These are phyloP conservation scores for Nitzschia sp. DNA, from an alignment of 108 stramenopile genomes.

Conservation along the genomic window DNA sequence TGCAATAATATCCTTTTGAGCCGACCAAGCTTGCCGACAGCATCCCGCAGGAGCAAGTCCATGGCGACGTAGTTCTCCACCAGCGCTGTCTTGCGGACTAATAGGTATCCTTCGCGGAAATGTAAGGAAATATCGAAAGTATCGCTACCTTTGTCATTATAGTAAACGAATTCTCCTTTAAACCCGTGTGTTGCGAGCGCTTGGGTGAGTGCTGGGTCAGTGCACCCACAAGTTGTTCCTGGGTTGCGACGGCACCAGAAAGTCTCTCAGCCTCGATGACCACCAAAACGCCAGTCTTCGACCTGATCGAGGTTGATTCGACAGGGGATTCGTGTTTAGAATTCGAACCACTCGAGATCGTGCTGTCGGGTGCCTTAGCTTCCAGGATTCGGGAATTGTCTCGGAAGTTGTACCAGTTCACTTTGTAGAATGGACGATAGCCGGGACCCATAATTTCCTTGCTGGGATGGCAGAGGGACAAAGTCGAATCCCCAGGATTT, in stretches of 20 bases:
- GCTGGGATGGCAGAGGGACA: background rate
- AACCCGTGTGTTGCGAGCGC: too few species aligned
- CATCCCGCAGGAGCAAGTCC: conserved; percentile 8
- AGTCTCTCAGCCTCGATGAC: conserved; percentile 67
- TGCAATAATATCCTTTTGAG: background rate
- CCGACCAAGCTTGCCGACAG: conserved; percentile 1
- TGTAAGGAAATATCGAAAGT: background rate
- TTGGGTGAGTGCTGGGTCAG: too few species aligned
- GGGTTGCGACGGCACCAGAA: conserved; percentile 13
- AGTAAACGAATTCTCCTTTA: too few species aligned
- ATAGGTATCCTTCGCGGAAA: background rate
- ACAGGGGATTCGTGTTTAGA: conserved; percentile 44
- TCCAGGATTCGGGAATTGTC: conserved; percentile 16
- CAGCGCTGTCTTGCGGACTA: background rate
- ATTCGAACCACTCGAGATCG: too few species aligned
- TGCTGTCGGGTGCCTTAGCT: background rate
- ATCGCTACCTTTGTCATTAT: too few species aligned
- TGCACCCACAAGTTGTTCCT: background rate
- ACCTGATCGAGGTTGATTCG: conserved; percentile 34
- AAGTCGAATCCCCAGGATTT: background rate
- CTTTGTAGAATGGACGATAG: conserved; percentile 10
- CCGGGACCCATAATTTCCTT: background rate
- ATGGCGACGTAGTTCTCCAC: background rate
- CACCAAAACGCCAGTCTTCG: conserved; percentile 37
- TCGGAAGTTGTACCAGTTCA: conserved; percentile 13